phyloP scores from a whole-genome alignment of 352 stramenopile species.

The Phytopythium chamaehyphon region DNA sequence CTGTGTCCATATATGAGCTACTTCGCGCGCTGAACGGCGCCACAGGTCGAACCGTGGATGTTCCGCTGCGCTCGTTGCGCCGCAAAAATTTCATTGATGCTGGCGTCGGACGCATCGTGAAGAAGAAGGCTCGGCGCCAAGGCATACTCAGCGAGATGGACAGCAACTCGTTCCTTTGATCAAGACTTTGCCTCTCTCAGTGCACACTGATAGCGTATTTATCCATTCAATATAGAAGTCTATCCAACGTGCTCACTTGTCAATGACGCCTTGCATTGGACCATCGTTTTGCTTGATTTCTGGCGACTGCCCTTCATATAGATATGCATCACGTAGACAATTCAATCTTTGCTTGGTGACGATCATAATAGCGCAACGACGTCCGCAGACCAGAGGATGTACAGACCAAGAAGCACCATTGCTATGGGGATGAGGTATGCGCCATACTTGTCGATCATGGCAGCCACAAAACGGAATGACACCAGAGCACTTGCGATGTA shows the following conservation, averaged over 20 bases:
- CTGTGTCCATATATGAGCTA: conserved; percentile 42
- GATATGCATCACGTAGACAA: too few species aligned
- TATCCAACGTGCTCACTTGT: too few species aligned
- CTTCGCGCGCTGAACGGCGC: conserved; percentile 53
- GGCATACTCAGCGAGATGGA: conserved; percentile 32
- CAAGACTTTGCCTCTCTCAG: background rate
- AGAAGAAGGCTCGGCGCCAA: conserved; percentile 34
- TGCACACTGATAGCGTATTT: background rate
- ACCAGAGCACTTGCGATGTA: conserved; percentile 1
- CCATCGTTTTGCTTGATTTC: too few species aligned
- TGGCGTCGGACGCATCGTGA: conserved; percentile 42
- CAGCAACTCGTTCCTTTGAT: conserved; percentile 15
- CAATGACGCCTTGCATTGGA: too few species aligned
- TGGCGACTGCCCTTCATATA: too few species aligned
- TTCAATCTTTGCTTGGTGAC: too few species aligned
- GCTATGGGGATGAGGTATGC: conserved; percentile 5
- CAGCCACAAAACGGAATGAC: conserved; percentile 2
- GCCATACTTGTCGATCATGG: conserved; percentile 4
- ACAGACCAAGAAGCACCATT: conserved; percentile 3
- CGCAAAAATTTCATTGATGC: conserved; percentile 63
- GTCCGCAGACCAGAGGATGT: conserved; percentile 8
- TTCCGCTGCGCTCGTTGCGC: conserved; percentile 55
- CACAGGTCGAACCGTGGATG: conserved; percentile 40
- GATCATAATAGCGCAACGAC: background rate
- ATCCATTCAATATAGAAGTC: background rate